A percentile compares a stretch with the other conserved stretches of the same genome.
These are phyloP conservation scores for Apophysomyces elegans DNA, from an alignment of 371 early-diverging fungal genomes.

Conservation along the genomic window DNA sequence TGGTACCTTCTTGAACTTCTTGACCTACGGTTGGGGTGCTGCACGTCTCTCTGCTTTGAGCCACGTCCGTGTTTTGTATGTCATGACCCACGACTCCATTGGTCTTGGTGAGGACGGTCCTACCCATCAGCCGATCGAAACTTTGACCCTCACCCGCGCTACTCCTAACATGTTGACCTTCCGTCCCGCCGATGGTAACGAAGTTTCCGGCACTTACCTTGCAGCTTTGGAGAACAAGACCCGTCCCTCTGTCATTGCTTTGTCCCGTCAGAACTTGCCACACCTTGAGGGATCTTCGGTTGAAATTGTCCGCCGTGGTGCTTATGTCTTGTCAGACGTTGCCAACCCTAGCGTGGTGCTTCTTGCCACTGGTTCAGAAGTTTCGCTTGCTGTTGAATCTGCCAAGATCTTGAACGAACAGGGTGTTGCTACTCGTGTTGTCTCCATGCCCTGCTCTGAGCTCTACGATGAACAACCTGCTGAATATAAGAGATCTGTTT, in stretches of 20 bases:
- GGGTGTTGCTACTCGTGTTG: constrained; percentile 71
- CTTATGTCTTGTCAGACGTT: constrained; percentile 71
- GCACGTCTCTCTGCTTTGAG: constrained; percentile 93
- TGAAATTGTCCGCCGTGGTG: constrained; percentile 78
- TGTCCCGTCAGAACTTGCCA: constrained; percentile 96
- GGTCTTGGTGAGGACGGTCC: constrained; percentile 99
- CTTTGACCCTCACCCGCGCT: constrained; percentile 90
- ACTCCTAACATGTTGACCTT: constrained; percentile 92
- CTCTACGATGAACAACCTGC: constrained; percentile 87
- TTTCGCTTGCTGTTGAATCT: constrained; percentile 83
- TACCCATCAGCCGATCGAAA: constrained; percentile 99
- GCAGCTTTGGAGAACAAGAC: constrained; percentile 71
- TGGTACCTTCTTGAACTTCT: constrained; percentile 98
- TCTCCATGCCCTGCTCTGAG: constrained; percentile 94
- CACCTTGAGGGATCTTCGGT: constrained; percentile 85
- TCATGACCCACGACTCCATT: constrained; percentile 99
- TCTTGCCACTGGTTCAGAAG: constrained; percentile 96
- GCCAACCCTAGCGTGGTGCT: constrained; percentile 65
- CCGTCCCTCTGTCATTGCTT: constrained; percentile 87
- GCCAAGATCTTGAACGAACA: constrained; percentile 68
- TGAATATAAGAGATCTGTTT: constrained; percentile 84
- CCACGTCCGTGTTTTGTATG: constrained; percentile 87
- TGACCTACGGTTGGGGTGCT: constrained; percentile 86
- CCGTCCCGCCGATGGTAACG: constrained; percentile 98
- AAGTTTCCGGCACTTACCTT: constrained; percentile 90